These are phyloP conservation scores for Yamadazyma pseudoaaseri DNA, from an alignment of 1,139 yeast species.

Conservation along the genomic window DNA sequence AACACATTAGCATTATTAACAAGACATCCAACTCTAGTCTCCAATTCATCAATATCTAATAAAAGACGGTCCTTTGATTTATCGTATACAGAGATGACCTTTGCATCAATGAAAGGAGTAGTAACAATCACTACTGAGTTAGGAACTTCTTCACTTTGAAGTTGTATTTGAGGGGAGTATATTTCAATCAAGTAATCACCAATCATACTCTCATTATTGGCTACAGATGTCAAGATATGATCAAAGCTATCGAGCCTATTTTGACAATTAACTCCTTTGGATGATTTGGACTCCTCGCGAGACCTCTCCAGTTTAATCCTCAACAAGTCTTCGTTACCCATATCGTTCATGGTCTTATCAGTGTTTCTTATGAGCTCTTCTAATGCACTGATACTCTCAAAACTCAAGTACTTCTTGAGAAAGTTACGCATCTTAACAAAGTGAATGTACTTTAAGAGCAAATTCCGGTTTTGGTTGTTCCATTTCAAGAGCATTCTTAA, in stretches of 20 bases:
- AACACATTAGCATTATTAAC: conserved; percentile 41
- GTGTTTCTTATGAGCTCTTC: conserved; percentile 30
- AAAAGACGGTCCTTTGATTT: conserved; percentile 21
- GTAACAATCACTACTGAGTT: conserved; percentile 55
- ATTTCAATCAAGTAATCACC: conserved; percentile 71
- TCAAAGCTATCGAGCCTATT: conserved; percentile 46
- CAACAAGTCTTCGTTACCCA: not conserved
- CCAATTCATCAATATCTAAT: conserved; percentile 28
- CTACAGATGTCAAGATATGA: conserved; percentile 44
- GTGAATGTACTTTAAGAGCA: conserved; percentile 37
- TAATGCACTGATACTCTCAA: conserved; percentile 37
- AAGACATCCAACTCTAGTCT: conserved; percentile 37
- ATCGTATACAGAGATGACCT: conserved; percentile 37
- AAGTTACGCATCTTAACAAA: conserved; percentile 32
- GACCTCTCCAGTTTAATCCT: conserved; percentile 1
- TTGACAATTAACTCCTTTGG: conserved; percentile 14
- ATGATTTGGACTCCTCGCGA: not conserved
- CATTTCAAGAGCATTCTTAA: conserved; percentile 44
- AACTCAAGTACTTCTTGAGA: conserved; percentile 32
- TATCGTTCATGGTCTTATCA: conserved; percentile 2
- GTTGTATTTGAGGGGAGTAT: conserved; percentile 83
- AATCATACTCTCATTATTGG: conserved; percentile 43
- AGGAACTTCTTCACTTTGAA: conserved; percentile 64
- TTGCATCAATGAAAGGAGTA: conserved; percentile 40
- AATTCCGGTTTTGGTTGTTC: conserved; percentile 39